Evolutionary conservation across 495 filamentous ascomycete genomes (phyloP).

Genomic region (Clavariopsis aquatica): DNA sequence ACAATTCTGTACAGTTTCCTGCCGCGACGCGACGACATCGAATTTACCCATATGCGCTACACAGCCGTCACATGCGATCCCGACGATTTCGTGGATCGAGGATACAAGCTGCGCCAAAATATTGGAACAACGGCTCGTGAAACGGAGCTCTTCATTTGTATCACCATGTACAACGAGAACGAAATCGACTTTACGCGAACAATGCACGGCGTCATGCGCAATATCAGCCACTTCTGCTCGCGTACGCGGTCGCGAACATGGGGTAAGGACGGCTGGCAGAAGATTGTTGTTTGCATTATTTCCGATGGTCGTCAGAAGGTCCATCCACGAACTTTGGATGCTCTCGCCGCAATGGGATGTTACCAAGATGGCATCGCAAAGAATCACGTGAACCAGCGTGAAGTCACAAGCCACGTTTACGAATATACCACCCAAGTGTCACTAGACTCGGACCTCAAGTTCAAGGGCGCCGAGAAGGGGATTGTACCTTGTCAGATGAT

Average conservation of each 20-base stretch:
- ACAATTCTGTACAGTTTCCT: slow-evolving; percentile 96
- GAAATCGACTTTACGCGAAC: slow-evolving; percentile 95
- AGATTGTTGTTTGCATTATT: slow-evolving; percentile 97
- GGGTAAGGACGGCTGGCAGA: slow-evolving; percentile 98
- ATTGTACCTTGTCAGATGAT: slow-evolving; percentile 99
- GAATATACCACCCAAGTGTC: slow-evolving; percentile 99
- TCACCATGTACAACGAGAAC: slow-evolving; percentile 99
- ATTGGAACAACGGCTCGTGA: slow-evolving; percentile 82
- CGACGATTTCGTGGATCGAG: slow-evolving; percentile 82
- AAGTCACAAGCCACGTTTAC: slow-evolving; percentile 88
- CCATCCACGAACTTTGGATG: slow-evolving; percentile 89
- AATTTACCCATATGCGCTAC: slow-evolving; percentile 99
- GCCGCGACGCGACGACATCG: slow-evolving; percentile 84
- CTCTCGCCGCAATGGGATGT: slow-evolving; percentile 96
- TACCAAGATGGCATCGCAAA: slow-evolving; percentile 99
- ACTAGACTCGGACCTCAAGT: slow-evolving; percentile 90
- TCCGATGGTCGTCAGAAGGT: slow-evolving; percentile 93
- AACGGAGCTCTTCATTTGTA: slow-evolving; percentile 96
- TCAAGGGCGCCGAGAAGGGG: slow-evolving; percentile 98
- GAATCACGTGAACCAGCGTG: slow-evolving; percentile 90
- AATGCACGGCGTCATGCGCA: slow-evolving; percentile 99
- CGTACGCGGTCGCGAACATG: slow-evolving; percentile 90
- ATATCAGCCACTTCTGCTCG: slow-evolving; percentile 93
- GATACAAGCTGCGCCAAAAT: slow-evolving; percentile 96
- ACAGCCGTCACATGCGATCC: slow-evolving; percentile 99